Conservation (phyloP, 2,329 filamentous ascomycete genomes). For the Penicillium sp. region DNA sequence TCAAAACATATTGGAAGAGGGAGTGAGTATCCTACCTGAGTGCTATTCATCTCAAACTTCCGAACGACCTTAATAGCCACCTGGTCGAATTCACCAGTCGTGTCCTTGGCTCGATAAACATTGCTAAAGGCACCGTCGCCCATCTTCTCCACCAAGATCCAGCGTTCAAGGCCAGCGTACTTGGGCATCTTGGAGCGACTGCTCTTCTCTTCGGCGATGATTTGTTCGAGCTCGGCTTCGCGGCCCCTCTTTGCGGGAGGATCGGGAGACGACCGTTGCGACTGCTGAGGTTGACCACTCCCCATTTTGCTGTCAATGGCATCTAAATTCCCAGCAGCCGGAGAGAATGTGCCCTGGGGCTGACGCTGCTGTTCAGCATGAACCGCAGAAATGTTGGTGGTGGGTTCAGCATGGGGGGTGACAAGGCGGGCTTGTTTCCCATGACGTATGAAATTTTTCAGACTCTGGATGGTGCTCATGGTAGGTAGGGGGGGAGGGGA, state of each 20-base stretch:
- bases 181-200: constrained; percentile 82
- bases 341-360: constrained; percentile 52
- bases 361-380: constrained; percentile 67
- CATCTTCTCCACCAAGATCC: constrained; percentile 93
- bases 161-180: constrained; percentile 85
- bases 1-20: constrained; percentile 35
- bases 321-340: constrained; percentile 65
- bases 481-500: constrained; percentile 21
- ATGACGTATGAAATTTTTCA: constrained; percentile 98
- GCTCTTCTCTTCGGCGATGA: constrained; percentile 90
- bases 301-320: constrained; percentile 64
- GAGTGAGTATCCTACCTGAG: constrained; percentile 75
- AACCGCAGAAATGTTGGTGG: constrained; percentile 66
- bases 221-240: constrained; percentile 74
- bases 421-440: constrained; percentile 87
- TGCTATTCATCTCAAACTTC: constrained; percentile 98
- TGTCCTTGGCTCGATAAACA: constrained; percentile 88
- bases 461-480: constrained; percentile 84
- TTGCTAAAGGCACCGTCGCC: constrained; percentile 99
- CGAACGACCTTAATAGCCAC: constrained; percentile 98
- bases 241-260: constrained; percentile 49
- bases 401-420: constrained; percentile 65
- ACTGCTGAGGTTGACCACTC: constrained; percentile 66
- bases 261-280: constrained; percentile 52
- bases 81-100: constrained; percentile 71